Base-by-base conservation (phyloP, 345 rosid genomes). In the Salix purpurea region DNA sequence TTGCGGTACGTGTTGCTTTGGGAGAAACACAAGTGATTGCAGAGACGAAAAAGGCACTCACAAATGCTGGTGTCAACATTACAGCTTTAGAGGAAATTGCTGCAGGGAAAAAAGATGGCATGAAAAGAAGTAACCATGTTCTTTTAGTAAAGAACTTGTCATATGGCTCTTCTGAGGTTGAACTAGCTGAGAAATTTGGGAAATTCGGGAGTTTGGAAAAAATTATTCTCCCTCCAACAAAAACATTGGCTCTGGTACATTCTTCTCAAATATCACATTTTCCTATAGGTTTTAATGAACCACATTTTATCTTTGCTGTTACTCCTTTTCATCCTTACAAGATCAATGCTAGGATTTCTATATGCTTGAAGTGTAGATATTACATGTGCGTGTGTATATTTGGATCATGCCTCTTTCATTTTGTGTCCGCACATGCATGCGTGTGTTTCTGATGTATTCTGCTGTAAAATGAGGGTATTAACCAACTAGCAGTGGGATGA, bases 21-120 rank as follows among this genome's bases (percentile, higher is more conserved):
- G 99, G 91, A 70, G 98, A 96, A 88, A 91, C 98, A 66, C 97
- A 93, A 89, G 98, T 93, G 78, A 87, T 96, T 75, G 93, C 91
- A 11, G 93, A 96, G 82, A 96, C 99, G 16, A 96, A 95, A 87
- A 91, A 85, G 39, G 88, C 97, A 77, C 89, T 96, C 79, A 34
- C 87, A 8, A 89, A 85, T 83, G 92, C 96, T 78, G 99, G 99
- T 72, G 87, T 93, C 28, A 96, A 93, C 83, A 87, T 91, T 36
- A 48, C 84, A 16, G 81, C 89, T 62, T 82, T 96, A 80, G 98
- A 91, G 85, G 93, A 89, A 74, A 82, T 87, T 85, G 92, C 90
- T 80, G 40, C 89, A 67, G 86, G 91, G 48, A 87, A 87, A 77
- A 82, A 85, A 24, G 91, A 84, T 74, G 91, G 86, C 68, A 77